Evolutionary conservation across 208 protist genomes (phyloP), one percentile per base, ranked within the genome.

Genomic region (Wallacemonas rigidus): DNA sequence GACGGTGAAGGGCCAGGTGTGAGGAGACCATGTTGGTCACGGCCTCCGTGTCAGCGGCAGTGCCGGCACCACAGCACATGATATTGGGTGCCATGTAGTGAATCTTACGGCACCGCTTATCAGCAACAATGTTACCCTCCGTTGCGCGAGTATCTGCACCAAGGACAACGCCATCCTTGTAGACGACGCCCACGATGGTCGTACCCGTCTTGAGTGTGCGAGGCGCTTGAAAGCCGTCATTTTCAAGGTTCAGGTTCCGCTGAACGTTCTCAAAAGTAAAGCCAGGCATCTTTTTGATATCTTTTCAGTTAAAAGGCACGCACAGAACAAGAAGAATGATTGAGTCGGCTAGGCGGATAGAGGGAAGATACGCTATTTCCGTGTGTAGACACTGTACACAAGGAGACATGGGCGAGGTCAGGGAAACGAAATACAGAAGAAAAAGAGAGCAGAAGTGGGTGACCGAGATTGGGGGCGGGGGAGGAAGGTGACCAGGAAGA

Each of bases 21-120:
- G 93, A 91, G 44, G 89, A 87, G 26, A 99, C 95, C 74, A 99
- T 89, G 58, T 91, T 91, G 58, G 95, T 98, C 11, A 95, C 87
- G 0, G 96, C 88, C 80, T 98, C 98, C 6, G 98, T 99, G 86
- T 99, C 99, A 0, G 99, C 99, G 8, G 99, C 97, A 7, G 99
- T 99, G 64, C 99, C 99, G 43, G 99, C 99, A 77, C 99, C 99
- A 79, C 98, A 99, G 89, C 99, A 99, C 89, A 98, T 99, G 44
- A 99, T 99, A 76, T 99, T 99, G 48, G 98, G 96, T 7, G 99
- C 97, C 83, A 99, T 99, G 89, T 99, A 99, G 84, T 99, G 99
- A 75, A 99, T 99, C 91, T 99, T 99, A 69, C 98, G 88, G 91
- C 99, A 99, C 74, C 98, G 98, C 89, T 99, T 99, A 78, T 99